Evolutionary conservation across 768 basidiomycete genomes (phyloP), one percentile per base, ranked within the genome.

Genomic region (Tricholoma hemisulphureum): DNA sequence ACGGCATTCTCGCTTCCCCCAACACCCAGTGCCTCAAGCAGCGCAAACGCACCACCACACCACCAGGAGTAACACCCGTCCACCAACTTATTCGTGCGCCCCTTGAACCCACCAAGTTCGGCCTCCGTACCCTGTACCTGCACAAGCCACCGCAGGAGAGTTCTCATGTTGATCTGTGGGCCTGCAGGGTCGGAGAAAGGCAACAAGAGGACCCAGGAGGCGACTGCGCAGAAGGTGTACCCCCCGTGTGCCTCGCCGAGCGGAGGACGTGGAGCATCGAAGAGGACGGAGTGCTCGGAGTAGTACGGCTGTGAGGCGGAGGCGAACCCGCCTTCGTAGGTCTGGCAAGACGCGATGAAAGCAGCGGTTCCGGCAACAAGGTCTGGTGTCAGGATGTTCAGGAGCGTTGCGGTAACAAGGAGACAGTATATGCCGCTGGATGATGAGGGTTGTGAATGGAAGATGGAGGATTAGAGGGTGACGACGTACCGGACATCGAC

Each of bases 11-110:
- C 66, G 29, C 71, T 51, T 4, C 62, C 81, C 16, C 65, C 78
- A 55, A 79, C 69, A 11, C 79, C 78, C 0, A 85, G 65, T 24
- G 83, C 84, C 57, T 91, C 91, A 0, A 97, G 73, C 7, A 98
- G 74, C 0, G 83, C 79, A 67, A 97, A 92, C 14, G 89, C 81
- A 0, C 95, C 95, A 2, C 93, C 97, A 21, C 93, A 91, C 97
- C 96, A 99, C 97, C 97, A 99, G n/a, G 90, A 88, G 72, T 99
- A 99, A 72, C 97, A 99, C 4, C 96, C 97, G 65, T 99, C 97
- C 0, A 99, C 96, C n/a, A 99, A 82, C 71, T 99, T 99, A 70
- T 98, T 99, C 62, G 93, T 93, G 53, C 97, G 78, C 0, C 97
- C 97, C 55, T 81, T 82, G 74, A 99, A 98, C 2, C 97, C 97